A percentile compares a stretch with the other conserved stretches of the same genome.
Evolutionary conservation across 2,329 filamentous ascomycete genomes (phyloP).

Genomic region (Aspergillus sp.): DNA sequence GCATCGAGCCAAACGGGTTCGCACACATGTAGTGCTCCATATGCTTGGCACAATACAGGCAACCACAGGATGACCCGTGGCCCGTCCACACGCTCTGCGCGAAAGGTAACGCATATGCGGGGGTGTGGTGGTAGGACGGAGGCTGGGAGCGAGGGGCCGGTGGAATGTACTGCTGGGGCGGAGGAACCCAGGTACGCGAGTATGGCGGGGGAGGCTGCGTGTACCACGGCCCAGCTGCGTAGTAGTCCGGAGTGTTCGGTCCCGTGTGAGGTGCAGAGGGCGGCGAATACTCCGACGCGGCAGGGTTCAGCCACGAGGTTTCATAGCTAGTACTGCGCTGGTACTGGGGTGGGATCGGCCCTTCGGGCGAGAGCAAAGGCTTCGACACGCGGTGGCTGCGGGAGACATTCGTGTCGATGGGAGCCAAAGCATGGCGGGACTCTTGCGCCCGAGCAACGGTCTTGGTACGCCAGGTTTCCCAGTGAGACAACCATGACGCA

Average conservation of each 20-base stretch:
- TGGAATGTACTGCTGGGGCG: constrained; percentile 39
- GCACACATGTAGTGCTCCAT: constrained; percentile 53
- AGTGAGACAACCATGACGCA: constrained; percentile 64
- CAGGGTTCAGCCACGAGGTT: constrained; percentile 54
- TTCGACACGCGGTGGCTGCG: constrained; percentile 55
- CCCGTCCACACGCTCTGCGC: constrained; percentile 51
- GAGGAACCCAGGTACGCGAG: constrained; percentile 43
- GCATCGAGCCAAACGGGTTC: constrained; percentile 46
- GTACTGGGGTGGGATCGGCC: constrained; percentile 53
- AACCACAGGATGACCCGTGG: constrained; percentile 51
- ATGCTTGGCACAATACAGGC: constrained; percentile 51
- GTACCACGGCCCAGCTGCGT: constrained; percentile 46
- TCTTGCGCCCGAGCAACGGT: constrained; percentile 50
- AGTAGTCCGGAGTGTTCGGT: constrained; percentile 52
- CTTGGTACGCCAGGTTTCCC: constrained; percentile 64
- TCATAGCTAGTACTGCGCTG: constrained; percentile 51
- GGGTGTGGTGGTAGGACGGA: constrained; percentile 51
- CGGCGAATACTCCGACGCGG: constrained; percentile 54
- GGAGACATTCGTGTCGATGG: constrained; percentile 66
- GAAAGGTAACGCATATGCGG: constrained; percentile 51
- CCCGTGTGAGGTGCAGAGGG: constrained; percentile 53
- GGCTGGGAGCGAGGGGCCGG: constrained; percentile 46
- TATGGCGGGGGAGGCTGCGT: constrained; percentile 45
- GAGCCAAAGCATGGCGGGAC: constrained; percentile 55
- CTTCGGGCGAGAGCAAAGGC: constrained; percentile 50